Conservation (phyloP, 306 rosid species). For the Morella rubra region DNA sequence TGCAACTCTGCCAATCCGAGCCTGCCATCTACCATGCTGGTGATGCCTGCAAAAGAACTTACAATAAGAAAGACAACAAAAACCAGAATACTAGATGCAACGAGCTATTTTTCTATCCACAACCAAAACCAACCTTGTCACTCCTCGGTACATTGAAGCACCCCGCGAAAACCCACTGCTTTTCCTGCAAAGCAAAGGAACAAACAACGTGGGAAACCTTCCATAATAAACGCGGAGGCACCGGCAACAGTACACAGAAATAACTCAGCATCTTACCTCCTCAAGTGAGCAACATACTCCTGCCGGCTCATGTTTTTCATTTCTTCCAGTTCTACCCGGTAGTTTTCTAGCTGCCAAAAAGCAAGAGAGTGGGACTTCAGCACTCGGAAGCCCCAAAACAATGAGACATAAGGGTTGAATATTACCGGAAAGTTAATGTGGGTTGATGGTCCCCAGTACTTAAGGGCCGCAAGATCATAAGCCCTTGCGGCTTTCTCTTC, state of each 20-base stretch:
- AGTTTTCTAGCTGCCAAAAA: constrained; percentile 66
- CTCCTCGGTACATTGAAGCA: constrained; percentile 97
- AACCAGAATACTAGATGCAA: background rate
- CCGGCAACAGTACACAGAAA: background rate
- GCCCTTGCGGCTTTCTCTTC: constrained; percentile 99
- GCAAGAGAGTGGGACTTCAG: constrained; percentile 1
- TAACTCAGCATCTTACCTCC: constrained; percentile 50
- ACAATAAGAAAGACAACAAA: background rate
- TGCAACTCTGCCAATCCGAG: constrained; percentile 97
- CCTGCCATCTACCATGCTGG: constrained; percentile 99
- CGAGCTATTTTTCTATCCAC: background rate
- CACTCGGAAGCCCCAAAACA: background rate
- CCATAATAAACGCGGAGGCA: background rate
- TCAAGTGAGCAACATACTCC: constrained; percentile 92
- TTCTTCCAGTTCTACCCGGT: constrained; percentile 66
- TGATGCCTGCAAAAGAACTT: constrained; percentile 64
- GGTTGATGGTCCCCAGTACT: constrained; percentile 95
- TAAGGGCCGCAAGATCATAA: constrained; percentile 95
- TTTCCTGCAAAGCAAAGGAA: constrained; percentile 56
- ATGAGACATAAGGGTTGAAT: background rate
- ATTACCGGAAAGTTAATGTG: constrained; percentile 88
- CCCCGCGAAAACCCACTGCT: constrained; percentile 98
- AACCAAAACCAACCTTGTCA: constrained; percentile 60
- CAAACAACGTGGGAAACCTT: background rate
- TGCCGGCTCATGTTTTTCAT: constrained; percentile 97